Base-by-base conservation (phyloP, 495 filamentous ascomycete species). In the Aspergillus haitiensis region DNA sequence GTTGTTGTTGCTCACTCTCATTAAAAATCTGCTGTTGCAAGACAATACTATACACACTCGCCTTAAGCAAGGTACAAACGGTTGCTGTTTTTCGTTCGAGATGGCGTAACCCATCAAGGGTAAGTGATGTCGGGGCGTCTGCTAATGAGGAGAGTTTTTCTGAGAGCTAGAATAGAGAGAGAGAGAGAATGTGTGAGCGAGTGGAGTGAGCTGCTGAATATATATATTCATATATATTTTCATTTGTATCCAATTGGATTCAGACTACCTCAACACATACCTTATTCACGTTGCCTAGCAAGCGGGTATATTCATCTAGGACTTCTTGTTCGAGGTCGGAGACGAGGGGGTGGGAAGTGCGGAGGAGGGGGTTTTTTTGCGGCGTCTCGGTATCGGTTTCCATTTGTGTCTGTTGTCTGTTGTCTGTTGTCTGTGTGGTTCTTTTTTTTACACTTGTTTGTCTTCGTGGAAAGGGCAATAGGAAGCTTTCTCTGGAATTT, bases 21-120 rank as follows among this genome's bases (percentile, higher is more conserved):
- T 86, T 85, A 57, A 87, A 85, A 57, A 95, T 94, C 83, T 97
- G 89, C 80, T 97, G 92, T 81, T 98, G 92, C 78, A 98, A 72
- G 64, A 98, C 92, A 79, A 98, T 97, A 70, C 89, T 94, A 73
- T 98, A 98, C 51, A 98, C 94, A 74, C 93, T 97, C 35, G 94
- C 93, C 78, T 98, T 98, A 69, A 98, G 80, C 70, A 97, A 69
- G 59, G 94, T 98, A 73, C 93, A 96, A 35, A 97, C 94, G 40
- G 95, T 79, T 47, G 89, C 90, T 27, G 92, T 97, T 81, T 98
- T 97, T 63, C 94, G 82, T 77, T 98, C 94, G 52, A 98, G 81
- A 36, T 90, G 84, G 48, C 94, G 78, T 60, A 98, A 75, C n/a
- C 87, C 86, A 70, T 98, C 93, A 36, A 76, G 63, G 31, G 70